Percentiles rank a stretch among this genome's conserved stretches.
These are phyloP conservation scores for Dispira simplex DNA, from an alignment of 192 early-diverging fungal species.

Conservation along the genomic window DNA sequence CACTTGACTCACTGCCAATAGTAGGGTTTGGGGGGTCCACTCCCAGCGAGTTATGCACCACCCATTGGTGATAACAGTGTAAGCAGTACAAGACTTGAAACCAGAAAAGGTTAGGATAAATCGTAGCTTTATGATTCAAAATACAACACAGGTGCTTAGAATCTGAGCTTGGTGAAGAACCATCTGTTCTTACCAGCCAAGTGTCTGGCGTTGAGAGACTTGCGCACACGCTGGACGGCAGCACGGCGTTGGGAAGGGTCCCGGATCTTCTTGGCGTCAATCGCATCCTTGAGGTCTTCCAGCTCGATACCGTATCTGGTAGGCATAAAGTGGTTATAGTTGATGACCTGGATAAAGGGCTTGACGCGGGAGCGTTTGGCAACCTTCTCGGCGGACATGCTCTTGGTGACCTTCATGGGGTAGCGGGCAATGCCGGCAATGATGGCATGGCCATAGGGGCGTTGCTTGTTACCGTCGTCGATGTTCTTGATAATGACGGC, in stretches of 20 bases:
- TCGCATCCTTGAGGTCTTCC: conserved; percentile 76
- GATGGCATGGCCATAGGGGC: conserved; percentile 94
- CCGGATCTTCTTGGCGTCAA: conserved; percentile 81
- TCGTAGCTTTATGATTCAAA: too few species aligned
- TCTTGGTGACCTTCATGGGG: conserved; percentile 93
- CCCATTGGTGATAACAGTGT: too few species aligned
- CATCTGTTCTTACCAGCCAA: conserved; percentile 99
- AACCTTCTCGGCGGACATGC: conserved; percentile 90
- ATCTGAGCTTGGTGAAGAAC: conserved; percentile 99
- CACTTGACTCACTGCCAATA: too few species aligned
- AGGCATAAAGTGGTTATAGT: conserved; percentile 99
- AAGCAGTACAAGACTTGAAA: too few species aligned
- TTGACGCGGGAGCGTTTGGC: conserved; percentile 95
- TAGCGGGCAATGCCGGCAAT: conserved; percentile 96
- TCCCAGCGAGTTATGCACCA: too few species aligned
- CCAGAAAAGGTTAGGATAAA: too few species aligned
- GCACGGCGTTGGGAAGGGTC: conserved; percentile 82
- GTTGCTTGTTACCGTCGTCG: conserved; percentile 96
- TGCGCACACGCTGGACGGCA: conserved; percentile 91
- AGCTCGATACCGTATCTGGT: conserved; percentile 97
- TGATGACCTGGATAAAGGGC: conserved; percentile 97
- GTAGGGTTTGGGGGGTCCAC: too few species aligned
- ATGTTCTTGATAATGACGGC: conserved; percentile 92
- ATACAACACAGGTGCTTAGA: conserved; percentile 32
- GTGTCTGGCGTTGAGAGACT: conserved; percentile 95